Base-by-base conservation (phyloP, 2,329 filamentous ascomycete species). In the Calonectria hongkongensis region DNA sequence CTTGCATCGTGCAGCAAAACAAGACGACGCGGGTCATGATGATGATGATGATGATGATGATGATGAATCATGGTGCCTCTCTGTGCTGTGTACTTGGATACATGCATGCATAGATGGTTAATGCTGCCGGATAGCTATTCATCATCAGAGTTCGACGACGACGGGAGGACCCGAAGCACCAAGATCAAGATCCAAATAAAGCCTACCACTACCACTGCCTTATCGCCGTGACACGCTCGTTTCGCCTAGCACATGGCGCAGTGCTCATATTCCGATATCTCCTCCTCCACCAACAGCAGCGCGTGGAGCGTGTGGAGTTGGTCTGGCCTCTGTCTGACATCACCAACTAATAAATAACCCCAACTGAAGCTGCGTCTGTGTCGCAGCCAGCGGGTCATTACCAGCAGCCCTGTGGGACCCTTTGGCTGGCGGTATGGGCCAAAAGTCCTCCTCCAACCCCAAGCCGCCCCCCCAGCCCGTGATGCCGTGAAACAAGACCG, bases 401-500 rank as follows among this genome's bases (percentile, higher is more conserved):
- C 16, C 45, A 43, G 50, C 54, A 33, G 47, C 33, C 36, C 54
- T 39, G 69, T 71, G 47, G 33, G 30, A 71, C 69, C 27, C 13
- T 51, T 51, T 51, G 63, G 45, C 21, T 21, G 21, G 21, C 21
- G 56, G 56, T 56, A 71, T 71, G 47, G 30, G n/a, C 1, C 51
- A 66, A 27, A 9, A 36, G 16, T 56, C 50, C 60, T 66, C 60
- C 21, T 21, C 21, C 21, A 21, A 21, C 21, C 21, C 21, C 21
- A 21, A 21, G 21, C 21, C 21, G 1, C 68, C 63, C 10, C 50
- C 45, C 63, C 30, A 27, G 21, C 27, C 33, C 28, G 16, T 66
- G 54, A 66, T 50, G 51, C 25, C 51, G 69, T 71, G 69, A 45
- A 62, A 71, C 64, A 58, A n/a, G 28, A 36, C 68, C 27, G 63